phyloP scores from a whole-genome alignment of 192 early-diverging fungal species.

The Coemansia sp. region DNA sequence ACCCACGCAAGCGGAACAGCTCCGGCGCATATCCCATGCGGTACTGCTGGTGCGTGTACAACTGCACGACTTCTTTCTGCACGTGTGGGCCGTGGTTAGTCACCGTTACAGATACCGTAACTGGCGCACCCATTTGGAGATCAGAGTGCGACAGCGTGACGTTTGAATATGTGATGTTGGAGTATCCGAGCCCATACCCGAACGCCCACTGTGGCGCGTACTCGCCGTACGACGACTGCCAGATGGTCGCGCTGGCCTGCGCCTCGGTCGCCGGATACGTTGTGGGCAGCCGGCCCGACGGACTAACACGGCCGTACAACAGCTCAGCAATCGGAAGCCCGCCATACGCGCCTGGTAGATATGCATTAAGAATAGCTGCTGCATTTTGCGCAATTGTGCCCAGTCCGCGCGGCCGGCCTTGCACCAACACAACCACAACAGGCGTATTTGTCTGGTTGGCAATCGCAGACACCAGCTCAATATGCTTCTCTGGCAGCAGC shows the following conservation, averaged over 20 bases:
- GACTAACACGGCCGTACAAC: constrained; percentile 58
- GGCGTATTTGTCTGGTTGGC: constrained; percentile 33
- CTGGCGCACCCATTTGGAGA: constrained; percentile 13
- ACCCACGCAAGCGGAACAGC: constrained; percentile 56
- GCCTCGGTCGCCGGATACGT: constrained; percentile 59
- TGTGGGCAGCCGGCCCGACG: constrained; percentile 60
- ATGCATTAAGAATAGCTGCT: constrained; percentile 58
- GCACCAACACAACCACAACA: constrained; percentile 56
- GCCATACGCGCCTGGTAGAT: constrained; percentile 64
- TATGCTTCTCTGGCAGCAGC: constrained; percentile 48
- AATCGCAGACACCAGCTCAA: constrained; percentile 39
- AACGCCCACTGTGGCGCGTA: constrained; percentile 59
- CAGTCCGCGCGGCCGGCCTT: constrained; percentile 60
- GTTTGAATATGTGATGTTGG: constrained; percentile 52
- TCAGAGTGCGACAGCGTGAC: constrained; percentile 25
- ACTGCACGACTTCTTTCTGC: constrained; percentile 59
- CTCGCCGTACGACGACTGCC: constrained; percentile 46
- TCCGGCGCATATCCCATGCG: constrained; percentile 56
- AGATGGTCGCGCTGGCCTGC: constrained; percentile 39
- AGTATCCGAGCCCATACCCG: constrained; percentile 61
- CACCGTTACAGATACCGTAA: constrained; percentile 40
- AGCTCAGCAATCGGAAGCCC: constrained; percentile 61
- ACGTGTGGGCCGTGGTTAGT: constrained; percentile 50
- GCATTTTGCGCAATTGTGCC: constrained; percentile 40
- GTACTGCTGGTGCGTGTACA: constrained; percentile 59